Evolutionary conservation across 495 filamentous ascomycete genomes (phyloP), one percentile per base, ranked within the genome.

Genomic region (Opeltia flavorubescens): DNA sequence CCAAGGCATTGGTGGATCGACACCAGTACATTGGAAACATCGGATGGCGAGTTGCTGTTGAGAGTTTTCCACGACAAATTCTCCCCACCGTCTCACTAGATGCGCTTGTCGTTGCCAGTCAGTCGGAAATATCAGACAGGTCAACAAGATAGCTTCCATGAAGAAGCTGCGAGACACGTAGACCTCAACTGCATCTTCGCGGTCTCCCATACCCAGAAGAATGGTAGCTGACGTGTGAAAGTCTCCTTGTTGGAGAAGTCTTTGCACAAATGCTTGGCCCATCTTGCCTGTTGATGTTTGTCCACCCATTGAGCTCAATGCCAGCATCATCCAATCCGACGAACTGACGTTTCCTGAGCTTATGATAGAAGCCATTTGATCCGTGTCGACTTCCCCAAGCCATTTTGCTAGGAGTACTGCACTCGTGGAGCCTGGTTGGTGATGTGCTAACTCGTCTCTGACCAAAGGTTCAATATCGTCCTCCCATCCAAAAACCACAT

Each of bases 271-370:
- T 8, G 86, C 84, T 43, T 93, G 83, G 17, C 84, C 89, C 44
- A 96, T 80, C 57, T 89, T 91, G 53, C 91, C 84, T 54, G 89
- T 84, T 5, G 27, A 21, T 6, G 87, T 86, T 46, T 82, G 72
- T 1, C 81, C 78, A 43, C 66, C 78, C 70, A 96, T 94, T 25
- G 83, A 80, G 57, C 86, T 96, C 43, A 98, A 67, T 12, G 91
- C 91, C 5, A 98, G 68, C 49, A 96, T 70, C 88, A 98, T 94
- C 93, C 91, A 98, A 61, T 95, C 93, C 1, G 81, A 82, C 1
- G 83, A 82, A 31, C 86, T 88, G 67, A 87, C 84, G 24, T 84
- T 81, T 43, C 93, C 83, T 0, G 86, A 76, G 27, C 75, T 76
- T 33, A 80, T 62, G 67, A 79, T 72, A 1, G 79, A 70, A n/a